Evolutionary conservation across 306 rosid genomes (phyloP), one percentile per base, ranked within the genome.

Genomic region (Vigna angularis): DNA sequence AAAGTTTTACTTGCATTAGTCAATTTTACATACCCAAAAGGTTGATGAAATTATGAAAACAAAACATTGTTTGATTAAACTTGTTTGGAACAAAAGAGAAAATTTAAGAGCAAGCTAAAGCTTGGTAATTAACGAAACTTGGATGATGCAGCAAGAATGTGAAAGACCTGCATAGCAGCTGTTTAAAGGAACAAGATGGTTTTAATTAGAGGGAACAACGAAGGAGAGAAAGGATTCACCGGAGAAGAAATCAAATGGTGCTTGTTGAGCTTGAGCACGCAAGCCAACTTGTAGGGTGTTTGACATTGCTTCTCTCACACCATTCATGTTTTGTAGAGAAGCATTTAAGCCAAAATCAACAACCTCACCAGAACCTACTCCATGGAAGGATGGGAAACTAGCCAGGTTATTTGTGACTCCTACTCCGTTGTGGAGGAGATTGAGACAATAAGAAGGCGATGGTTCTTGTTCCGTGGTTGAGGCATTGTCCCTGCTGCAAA

Each of bases 201-300:
- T 38, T 17, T 14, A 45, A 8, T 9, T 40, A 38, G 34, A 58
- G 48, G 18, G 70, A 36, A 40, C 14, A 28, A 9, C 44, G 30
- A 7, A 48, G 20, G 28, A 62, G 78, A 38, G 58, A 24, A 45
- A 67, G 55, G 50, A 79, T 88, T 59, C 66, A 92, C 96, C 97
- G 63, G 87, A 72, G 75, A 85, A 79, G 86, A 84, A 84, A 66
- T 88, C 87, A 79, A 82, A 80, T 59, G 89, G 77, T 58, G 85
- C 24, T 17, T 85, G 91, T 32, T 83, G 88, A 67, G 85, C 4
- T 24, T 58, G 38, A 32, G 13, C 48, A 74, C 69, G 85, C 32
- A 88, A 79, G 34, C 62, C 49, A 64, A 16, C 68, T 44, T 18
- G 13, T 66, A 84, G 78, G 71, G 64, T 70, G 83, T 74, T 81